Conservation (phyloP, 2,329 filamentous ascomycete species). For the Raffaelea ambrosiae region DNA sequence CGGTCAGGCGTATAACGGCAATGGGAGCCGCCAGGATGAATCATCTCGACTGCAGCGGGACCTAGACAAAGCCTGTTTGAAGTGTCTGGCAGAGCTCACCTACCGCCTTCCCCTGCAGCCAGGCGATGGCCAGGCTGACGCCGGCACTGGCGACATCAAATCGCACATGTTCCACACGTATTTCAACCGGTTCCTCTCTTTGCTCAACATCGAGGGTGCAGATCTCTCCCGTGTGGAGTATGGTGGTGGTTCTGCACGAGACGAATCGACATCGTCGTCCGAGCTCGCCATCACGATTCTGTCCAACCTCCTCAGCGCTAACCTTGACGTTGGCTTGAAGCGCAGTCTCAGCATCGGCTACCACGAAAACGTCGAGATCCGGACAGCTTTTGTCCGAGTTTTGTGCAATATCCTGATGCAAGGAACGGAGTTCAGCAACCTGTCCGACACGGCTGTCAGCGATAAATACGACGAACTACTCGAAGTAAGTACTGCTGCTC, state of each 20-base stretch:
- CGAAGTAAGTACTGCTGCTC: conserved; percentile 29
- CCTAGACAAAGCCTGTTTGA: conserved; percentile 57
- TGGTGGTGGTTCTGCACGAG: conserved; percentile 29
- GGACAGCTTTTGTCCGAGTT: conserved; percentile 62
- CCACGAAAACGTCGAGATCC: conserved; percentile 60
- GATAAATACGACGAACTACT: conserved; percentile 61
- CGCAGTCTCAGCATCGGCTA: conserved; percentile 63
- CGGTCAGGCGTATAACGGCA: conserved; percentile 29
- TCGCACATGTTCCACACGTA: conserved; percentile 65
- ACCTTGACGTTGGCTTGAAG: conserved; percentile 63
- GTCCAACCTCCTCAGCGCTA: conserved; percentile 61
- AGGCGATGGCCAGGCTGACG: conserved; percentile 56
- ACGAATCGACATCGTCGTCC: conserved; percentile 46
- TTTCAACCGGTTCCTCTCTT: conserved; percentile 59
- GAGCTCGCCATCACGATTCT: conserved; percentile 60
- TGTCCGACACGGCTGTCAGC: conserved; percentile 58
- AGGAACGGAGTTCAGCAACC: conserved; percentile 60
- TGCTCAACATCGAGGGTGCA: conserved; percentile 50
- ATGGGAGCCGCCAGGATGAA: conserved; percentile 44
- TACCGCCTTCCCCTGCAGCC: conserved; percentile 59
- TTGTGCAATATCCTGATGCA: conserved; percentile 64
- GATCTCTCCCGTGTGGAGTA: conserved; percentile 35
- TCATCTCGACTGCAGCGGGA: conserved; percentile 51
- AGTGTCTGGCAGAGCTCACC: conserved; percentile 56
- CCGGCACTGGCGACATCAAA: conserved; percentile 57